These are phyloP conservation scores for Prunus yedoensis DNA, from an alignment of 331 rosid genomes.

Conservation along the genomic window DNA sequence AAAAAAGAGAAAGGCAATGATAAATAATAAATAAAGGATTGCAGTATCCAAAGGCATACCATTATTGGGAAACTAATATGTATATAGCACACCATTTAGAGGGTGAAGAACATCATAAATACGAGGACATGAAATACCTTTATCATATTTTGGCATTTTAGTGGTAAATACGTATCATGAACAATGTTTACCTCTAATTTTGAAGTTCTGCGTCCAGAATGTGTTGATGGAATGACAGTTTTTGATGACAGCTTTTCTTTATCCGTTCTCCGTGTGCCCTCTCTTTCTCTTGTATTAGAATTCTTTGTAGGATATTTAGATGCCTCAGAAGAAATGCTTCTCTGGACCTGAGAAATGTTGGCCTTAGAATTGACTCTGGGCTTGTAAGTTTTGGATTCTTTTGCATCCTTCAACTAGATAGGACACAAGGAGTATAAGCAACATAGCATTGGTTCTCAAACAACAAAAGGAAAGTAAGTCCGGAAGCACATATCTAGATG, in stretches of 20 bases:
- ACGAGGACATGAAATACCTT: too few species aligned
- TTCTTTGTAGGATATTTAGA: constrained; percentile 29
- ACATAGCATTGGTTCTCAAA: not conserved
- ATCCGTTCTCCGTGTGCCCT: constrained; percentile 33
- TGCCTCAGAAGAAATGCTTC: constrained; percentile 22
- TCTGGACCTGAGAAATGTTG: too few species aligned
- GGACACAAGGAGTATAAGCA: not conserved
- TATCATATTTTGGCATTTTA: not conserved
- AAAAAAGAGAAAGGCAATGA: not conserved
- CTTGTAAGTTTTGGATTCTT: constrained; percentile 34
- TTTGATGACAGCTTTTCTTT: constrained; percentile 32
- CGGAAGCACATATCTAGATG: not conserved
- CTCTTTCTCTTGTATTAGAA: constrained; percentile 31
- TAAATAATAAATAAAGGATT: not conserved
- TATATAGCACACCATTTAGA: not conserved
- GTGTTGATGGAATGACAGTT: constrained; percentile 23
- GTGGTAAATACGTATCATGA: not conserved
- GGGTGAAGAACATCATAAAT: not conserved
- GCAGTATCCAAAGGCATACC: not conserved
- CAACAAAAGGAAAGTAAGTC: not conserved
- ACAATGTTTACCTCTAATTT: constrained; percentile 45
- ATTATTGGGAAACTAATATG: not conserved
- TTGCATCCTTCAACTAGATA: constrained; percentile 33
- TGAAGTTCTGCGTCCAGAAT: constrained; percentile 27
- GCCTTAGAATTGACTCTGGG: constrained; percentile 22